Evolutionary conservation across 139 green algal genomes (phyloP).

Genomic region (Klebsormidium nitens): DNA sequence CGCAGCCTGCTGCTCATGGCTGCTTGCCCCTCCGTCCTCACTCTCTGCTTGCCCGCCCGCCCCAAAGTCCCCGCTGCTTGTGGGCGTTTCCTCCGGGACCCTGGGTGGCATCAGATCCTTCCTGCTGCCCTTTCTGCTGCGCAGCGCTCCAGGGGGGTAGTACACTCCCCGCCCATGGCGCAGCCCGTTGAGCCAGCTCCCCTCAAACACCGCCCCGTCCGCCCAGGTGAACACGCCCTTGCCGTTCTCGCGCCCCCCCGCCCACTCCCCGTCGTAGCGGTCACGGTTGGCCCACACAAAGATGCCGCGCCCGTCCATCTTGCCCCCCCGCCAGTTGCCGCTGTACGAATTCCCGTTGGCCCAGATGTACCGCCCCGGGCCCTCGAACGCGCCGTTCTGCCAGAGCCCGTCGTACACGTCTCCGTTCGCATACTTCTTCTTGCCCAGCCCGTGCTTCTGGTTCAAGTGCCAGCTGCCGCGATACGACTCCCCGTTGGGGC

Average conservation of each 20-base stretch:
- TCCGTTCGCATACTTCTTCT: constrained; percentile 38
- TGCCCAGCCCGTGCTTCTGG: constrained; percentile 31
- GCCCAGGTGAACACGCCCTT: constrained; percentile 76
- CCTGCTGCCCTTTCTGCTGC: not conserved
- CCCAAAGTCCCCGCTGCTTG: not conserved
- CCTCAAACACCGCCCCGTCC: constrained; percentile 77
- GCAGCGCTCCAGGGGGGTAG: constrained; percentile 16
- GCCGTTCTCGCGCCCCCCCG: constrained; percentile 59
- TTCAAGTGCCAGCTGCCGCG: constrained; percentile 21
- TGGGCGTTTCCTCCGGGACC: no score
- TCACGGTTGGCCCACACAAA: constrained; percentile 81
- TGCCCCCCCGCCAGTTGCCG: constrained; percentile 71
- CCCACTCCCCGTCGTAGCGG: constrained; percentile 80
- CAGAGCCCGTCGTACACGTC: constrained; percentile 48
- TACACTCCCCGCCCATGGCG: constrained; percentile 66
- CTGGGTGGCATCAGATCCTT: no score
- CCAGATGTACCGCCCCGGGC: constrained; percentile 50
- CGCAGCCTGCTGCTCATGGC: not conserved
- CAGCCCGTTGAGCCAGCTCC: constrained; percentile 66
- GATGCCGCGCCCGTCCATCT: constrained; percentile 80
- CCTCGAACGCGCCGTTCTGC: constrained; percentile 31
- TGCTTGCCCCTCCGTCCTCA: not conserved
- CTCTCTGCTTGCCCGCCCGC: not conserved
- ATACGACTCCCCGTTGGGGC: constrained; percentile 25
- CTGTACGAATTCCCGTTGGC: constrained; percentile 61